These are phyloP conservation scores for Clitopilus passeckerianus DNA, from an alignment of 768 basidiomycete species.

Conservation along the genomic window DNA sequence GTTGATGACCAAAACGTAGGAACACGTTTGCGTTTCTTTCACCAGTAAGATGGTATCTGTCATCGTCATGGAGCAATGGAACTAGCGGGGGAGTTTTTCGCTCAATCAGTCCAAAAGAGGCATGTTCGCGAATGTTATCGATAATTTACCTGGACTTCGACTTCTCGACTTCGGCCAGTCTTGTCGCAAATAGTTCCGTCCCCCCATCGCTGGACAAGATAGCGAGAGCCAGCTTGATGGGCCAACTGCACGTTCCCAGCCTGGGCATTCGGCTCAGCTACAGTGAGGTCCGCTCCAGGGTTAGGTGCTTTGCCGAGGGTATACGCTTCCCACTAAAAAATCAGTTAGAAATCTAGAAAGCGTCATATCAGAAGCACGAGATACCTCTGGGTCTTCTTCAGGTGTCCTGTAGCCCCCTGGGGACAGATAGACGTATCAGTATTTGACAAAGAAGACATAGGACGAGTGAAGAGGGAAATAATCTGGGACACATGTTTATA, in stretches of 20 bases:
- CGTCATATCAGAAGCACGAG: conserved; percentile 22
- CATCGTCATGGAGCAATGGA: conserved; percentile 95
- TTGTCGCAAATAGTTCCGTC: conserved; percentile 94
- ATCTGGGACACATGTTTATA: neutral
- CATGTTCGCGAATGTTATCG: conserved; percentile 8
- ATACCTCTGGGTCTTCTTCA: conserved; percentile 80
- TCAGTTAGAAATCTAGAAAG: conserved; percentile 16
- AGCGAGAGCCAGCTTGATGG: conserved; percentile 74
- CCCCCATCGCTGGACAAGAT: conserved; percentile 89
- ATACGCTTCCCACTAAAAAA: conserved; percentile 66
- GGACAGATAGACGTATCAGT: conserved; percentile 3
- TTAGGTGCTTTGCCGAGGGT: conserved; percentile 73
- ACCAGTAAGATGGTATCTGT: conserved; percentile 87
- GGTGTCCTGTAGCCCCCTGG: conserved; percentile 26
- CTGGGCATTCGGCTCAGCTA: conserved; percentile 60
- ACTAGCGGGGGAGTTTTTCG: conserved; percentile 38
- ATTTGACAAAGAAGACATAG: neutral
- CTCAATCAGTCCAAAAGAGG: conserved; percentile 7
- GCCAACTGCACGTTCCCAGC: conserved; percentile 73
- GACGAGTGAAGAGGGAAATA: neutral
- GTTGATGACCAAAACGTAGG: conserved; percentile 90
- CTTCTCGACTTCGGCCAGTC: conserved; percentile 80
- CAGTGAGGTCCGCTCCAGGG: conserved; percentile 57
- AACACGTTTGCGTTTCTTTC: conserved; percentile 91
- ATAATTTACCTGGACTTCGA: conserved; percentile 82